A percentile compares a stretch with the other conserved stretches of the same genome.
phyloP scores from a whole-genome alignment of 257 asterid species.

The Anisodus tanguticus region DNA sequence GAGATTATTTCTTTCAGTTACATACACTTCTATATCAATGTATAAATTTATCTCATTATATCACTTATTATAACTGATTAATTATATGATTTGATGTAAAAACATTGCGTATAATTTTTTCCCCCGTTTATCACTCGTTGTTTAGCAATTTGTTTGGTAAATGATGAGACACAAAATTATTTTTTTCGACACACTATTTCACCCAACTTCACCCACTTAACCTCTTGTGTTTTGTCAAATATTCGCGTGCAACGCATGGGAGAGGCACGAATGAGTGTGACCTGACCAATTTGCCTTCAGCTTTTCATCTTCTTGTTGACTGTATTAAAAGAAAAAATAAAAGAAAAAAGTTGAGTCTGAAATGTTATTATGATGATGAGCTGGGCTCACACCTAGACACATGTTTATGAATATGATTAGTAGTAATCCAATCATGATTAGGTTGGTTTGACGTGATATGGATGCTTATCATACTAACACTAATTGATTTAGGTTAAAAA shows the following conservation, averaged over 20 bases:
- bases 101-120: too few species aligned
- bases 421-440: conserved; percentile 31
- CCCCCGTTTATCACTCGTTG: not conserved
- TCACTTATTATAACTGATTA: not conserved
- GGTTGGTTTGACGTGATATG: conserved; percentile 31
- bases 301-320: conserved; percentile 28
- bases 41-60: too few species aligned
- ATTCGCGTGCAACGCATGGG: conserved; percentile 53
- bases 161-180: conserved; percentile 27
- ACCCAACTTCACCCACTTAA: conserved; percentile 33
- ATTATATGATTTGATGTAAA: not conserved
- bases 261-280: conserved; percentile 43
- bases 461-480: not conserved
- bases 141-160: conserved; percentile 31
- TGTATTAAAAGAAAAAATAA: not conserved
- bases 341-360: not conserved
- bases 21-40: not conserved
- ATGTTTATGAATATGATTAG: conserved; percentile 27
- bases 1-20: too few species aligned
- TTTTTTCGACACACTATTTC: not conserved
- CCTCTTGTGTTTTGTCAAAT: conserved; percentile 44
- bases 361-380: conserved; percentile 16
- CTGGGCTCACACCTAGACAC: conserved; percentile 17
- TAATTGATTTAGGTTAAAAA: conserved; percentile 19
- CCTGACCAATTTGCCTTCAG: conserved; percentile 39